Evolutionary conservation across 495 filamentous ascomycete species (phyloP).

Genomic region (Tuber brumale): DNA sequence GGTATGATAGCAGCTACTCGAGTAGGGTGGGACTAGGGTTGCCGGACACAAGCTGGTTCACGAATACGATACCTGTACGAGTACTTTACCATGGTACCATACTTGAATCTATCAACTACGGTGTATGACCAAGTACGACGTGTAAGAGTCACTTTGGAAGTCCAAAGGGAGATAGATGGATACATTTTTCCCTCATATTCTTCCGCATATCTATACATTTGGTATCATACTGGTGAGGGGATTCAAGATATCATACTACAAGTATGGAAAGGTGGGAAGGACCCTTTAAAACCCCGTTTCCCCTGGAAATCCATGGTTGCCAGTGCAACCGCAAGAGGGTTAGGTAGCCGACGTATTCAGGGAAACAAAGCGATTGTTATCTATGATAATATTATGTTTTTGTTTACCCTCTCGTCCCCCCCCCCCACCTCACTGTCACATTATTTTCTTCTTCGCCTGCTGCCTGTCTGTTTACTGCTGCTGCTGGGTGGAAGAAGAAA

Average conservation of each 20-base stretch:
- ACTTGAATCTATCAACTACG: not conserved
- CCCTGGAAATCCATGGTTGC: not conserved
- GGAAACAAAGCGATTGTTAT: not conserved
- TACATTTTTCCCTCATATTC: not conserved
- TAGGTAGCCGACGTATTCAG: not conserved
- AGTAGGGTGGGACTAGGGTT: not conserved
- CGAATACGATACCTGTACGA: conserved; percentile 13
- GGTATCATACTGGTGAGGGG: not conserved
- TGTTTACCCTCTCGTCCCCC: not conserved
- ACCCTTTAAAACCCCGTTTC: not conserved
- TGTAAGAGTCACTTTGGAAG: not conserved
- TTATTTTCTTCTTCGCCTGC: conserved; percentile 1
- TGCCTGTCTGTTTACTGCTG: not conserved
- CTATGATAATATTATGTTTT: not conserved
- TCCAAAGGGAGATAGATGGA: not conserved
- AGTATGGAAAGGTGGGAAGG: not conserved
- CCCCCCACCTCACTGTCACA: not conserved
- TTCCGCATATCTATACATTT: not conserved
- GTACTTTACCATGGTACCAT: too few species aligned
- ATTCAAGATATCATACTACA: not conserved
- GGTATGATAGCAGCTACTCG: too few species aligned
- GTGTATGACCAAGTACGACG: not conserved
- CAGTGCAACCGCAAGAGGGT: not conserved
- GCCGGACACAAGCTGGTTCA: not conserved
- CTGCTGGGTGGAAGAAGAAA: not conserved